Evolutionary conservation across 352 stramenopile genomes (phyloP), one percentile per base, ranked within the genome.

Genomic region (Globisporangium okanoganense): DNA sequence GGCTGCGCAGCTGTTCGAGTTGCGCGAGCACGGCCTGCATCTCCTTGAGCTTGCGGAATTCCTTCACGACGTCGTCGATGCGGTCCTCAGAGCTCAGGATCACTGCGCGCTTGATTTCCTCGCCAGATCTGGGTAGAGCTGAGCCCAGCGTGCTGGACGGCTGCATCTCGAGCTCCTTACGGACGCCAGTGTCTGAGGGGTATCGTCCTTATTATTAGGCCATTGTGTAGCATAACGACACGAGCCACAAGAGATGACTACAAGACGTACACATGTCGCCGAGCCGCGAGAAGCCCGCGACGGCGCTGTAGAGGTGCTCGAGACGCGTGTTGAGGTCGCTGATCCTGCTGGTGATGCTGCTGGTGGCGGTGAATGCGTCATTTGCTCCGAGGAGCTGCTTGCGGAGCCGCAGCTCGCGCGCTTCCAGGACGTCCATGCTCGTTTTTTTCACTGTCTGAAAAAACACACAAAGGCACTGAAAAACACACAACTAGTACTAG

Each of bases 401-500:
- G 24, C 70, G 75, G 35, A 89, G 72, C 29, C 61, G 59, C 2
- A 48, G 62, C 64, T 87, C 79, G 27, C 79, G 73, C 18, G 56
- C 70, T 62, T 89, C 79, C 38, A 89, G 70, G 24, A 86, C 33
- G 66, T 86, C 75, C 77, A 89, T 86, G n/a, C 27, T 72, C 14
- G 45, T 31, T 13, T 48, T 14, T 48, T 9, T 14, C 1, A 13
- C 7, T 18, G 8, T 24, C 1, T 25, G 41, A n/a, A n/a, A n/a
- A n/a, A n/a, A n/a, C n/a, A n/a, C n/a, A n/a, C n/a, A n/a, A n/a
- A n/a, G n/a, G n/a, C n/a, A n/a, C n/a, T n/a, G n/a, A n/a, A n/a
- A n/a, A n/a, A n/a, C n/a, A n/a, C n/a, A n/a, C n/a, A n/a, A n/a
- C n/a, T n/a, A n/a, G n/a, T n/a, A n/a, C n/a, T n/a, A n/a, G n/a